Percentiles rank a stretch among this genome's conserved stretches.
Conservation (phyloP, 108 stramenopile genomes). For the Ochromonas danica region DNA sequence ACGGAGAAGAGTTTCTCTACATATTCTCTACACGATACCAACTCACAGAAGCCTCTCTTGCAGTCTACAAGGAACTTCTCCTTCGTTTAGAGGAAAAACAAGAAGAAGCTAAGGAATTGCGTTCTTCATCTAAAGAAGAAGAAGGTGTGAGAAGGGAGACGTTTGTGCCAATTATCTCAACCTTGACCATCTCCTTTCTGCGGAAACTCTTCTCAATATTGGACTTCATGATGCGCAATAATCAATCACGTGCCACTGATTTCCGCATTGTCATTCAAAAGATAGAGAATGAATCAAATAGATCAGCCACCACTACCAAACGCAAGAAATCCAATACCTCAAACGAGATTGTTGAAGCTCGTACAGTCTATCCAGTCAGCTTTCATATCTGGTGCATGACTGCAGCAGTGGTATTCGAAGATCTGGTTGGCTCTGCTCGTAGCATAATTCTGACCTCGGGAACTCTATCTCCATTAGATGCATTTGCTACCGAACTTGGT, state of each 20-base stretch:
- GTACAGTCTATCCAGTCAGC: no score
- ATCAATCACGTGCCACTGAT: background rate
- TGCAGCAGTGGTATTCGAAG: background rate
- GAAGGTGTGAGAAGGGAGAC: no score
- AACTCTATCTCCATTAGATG: constrained; percentile 86
- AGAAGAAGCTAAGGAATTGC: background rate
- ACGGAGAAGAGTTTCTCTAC: background rate
- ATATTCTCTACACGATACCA: background rate
- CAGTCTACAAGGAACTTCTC: background rate
- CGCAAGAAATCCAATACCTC: no score
- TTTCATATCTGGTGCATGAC: constrained; percentile 31
- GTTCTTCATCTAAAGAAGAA: background rate
- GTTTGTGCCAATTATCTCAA: no score
- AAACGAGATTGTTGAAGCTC: no score
- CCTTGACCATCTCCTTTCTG: no score
- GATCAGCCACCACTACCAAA: background rate
- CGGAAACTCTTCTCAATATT: background rate
- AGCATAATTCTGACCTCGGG: constrained; percentile 89
- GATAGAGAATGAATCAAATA: background rate
- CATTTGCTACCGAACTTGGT: constrained; percentile 82
- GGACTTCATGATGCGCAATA: background rate
- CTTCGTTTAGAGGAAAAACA: background rate
- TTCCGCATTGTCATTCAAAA: background rate
- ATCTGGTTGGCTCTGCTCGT: constrained; percentile 33
- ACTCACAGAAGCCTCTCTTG: background rate